phyloP scores from a whole-genome alignment of 2,329 filamentous ascomycete species.

The Trichophaea hybrida region DNA sequence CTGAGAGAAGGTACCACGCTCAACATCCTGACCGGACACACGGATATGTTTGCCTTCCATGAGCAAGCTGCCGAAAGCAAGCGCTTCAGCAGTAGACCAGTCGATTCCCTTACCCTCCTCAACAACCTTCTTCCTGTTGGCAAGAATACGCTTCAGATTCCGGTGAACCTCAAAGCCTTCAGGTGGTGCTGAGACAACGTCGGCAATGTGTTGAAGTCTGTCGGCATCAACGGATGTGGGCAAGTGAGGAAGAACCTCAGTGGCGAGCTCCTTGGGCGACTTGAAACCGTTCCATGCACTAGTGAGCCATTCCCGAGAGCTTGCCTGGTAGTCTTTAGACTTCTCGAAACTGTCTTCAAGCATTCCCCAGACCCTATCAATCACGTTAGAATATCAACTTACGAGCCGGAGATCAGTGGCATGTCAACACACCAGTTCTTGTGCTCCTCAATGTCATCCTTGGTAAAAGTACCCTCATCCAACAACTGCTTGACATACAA shows the following conservation, averaged over 20 bases:
- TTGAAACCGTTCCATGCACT: conserved; percentile 99
- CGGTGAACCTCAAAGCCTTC: conserved; percentile 81
- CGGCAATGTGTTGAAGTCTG: conserved; percentile 65
- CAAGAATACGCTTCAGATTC: conserved; percentile 92
- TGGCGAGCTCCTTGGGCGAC: conserved; percentile 92
- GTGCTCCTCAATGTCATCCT: conserved; percentile 96
- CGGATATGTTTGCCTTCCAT: conserved; percentile 92
- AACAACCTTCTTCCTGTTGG: conserved; percentile 80
- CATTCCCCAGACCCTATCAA: conserved; percentile 71
- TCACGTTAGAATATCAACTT: background rate
- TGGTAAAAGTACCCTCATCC: conserved; percentile 84
- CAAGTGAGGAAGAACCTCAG: conserved; percentile 81
- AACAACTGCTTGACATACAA: conserved; percentile 86
- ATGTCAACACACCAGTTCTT: conserved; percentile 59
- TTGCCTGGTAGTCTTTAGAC: conserved; percentile 94
- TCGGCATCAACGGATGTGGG: conserved; percentile 65
- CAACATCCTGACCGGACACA: conserved; percentile 95
- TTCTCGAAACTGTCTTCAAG: conserved; percentile 93
- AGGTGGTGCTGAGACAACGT: conserved; percentile 61
- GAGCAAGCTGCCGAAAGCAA: conserved; percentile 84
- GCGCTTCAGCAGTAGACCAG: conserved; percentile 90
- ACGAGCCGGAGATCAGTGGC: background rate
- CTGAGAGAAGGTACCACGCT: conserved; percentile 98
- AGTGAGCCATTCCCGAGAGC: conserved; percentile 94
- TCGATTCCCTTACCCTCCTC: conserved; percentile 88